Conservation (phyloP, 768 basidiomycete species). For the Arthromyces matolae region DNA sequence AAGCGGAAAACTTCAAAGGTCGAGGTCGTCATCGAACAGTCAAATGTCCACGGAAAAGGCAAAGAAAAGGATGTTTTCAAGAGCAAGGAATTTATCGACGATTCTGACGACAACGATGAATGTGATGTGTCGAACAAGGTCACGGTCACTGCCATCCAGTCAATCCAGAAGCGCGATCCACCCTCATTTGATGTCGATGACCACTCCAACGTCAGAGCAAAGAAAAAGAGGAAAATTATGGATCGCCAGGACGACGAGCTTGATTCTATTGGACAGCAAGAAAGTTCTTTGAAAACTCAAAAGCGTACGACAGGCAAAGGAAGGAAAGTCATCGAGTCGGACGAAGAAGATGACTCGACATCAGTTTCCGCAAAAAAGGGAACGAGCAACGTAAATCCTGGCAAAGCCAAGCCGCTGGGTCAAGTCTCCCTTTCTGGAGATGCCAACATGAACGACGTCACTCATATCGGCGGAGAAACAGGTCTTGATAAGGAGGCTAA, state of each 20-base stretch:
- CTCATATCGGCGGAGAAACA: constrained; percentile 2
- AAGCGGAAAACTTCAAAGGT: constrained; percentile 23
- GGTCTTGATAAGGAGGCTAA: neutral
- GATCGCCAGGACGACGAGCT: constrained; percentile 21
- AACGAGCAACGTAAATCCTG: neutral
- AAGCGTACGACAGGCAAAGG: constrained; percentile 13
- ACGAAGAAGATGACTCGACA: constrained; percentile 30
- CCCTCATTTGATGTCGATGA: constrained; percentile 26
- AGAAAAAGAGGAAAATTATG: constrained; percentile 25
- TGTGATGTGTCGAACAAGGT: constrained; percentile 16
- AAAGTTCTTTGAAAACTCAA: neutral
- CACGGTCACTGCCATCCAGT: neutral
- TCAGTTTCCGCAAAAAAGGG: neutral
- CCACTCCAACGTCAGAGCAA: constrained; percentile 11
- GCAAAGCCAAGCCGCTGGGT: constrained; percentile 13
- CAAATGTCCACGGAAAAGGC: constrained; percentile 26
- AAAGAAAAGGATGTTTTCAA: constrained; percentile 34
- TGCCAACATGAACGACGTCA: neutral
- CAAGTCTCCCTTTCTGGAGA: neutral
- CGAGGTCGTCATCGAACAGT: constrained; percentile 12
- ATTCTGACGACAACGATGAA: constrained; percentile 26
- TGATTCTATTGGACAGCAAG: neutral
- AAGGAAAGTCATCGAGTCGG: constrained; percentile 27
- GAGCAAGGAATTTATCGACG: constrained; percentile 40
- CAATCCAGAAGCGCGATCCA: constrained; percentile 14